Evolutionary conservation across 129 eudicot species (phyloP), one percentile per base, ranked within the genome.

Genomic region (Heracleum sosnowskyi): DNA sequence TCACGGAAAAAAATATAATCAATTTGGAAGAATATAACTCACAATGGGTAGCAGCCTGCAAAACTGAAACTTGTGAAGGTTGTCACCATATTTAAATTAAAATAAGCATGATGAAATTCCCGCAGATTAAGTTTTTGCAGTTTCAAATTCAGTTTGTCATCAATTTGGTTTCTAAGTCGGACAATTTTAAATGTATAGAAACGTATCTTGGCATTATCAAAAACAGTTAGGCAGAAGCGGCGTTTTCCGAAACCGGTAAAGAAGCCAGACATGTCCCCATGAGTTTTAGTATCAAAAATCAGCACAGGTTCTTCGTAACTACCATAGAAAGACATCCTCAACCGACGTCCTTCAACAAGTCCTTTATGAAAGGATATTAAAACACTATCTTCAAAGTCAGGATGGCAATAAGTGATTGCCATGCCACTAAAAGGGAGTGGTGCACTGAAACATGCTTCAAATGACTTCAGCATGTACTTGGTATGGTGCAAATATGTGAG

Each of bases 391-490:
- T 46, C 2, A 24, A 55, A 55, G 24, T 9, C 29, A 55, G 22
- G 28, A 22, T 55, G 64, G 7, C 1, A n/a, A n/a, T n/a, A n/a
- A n/a, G n/a, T n/a, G n/a, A n/a, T n/a, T n/a, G 64, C 31, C 31
- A 55, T n/a, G 11, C 68, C 33, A 2, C 13, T 15, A 26, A 60
- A 60, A 2, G 68, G 68, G n/a, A 60, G 68, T 60, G 68, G 33
- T 60, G 1, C 9, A 4, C 7, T 2, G 68, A 4, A 4, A 2
- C 4, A 0, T 15, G 33, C 4, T 0, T 7, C 0, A 0, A 60
- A 60, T 8, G 0, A 7, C 9, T 26, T n/a, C 7, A 0, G 20
- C 16, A 3, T 0, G 68, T 0, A 0, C 29, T n/a, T n/a, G 1
- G 68, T 13, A 26, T n/a, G 33, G 7, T 60, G 33, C 0, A 0